Evolutionary conservation across 75 land plant genomes (phyloP), one percentile per base, ranked within the genome.

Genomic region (Cunninghamia lanceolata): DNA sequence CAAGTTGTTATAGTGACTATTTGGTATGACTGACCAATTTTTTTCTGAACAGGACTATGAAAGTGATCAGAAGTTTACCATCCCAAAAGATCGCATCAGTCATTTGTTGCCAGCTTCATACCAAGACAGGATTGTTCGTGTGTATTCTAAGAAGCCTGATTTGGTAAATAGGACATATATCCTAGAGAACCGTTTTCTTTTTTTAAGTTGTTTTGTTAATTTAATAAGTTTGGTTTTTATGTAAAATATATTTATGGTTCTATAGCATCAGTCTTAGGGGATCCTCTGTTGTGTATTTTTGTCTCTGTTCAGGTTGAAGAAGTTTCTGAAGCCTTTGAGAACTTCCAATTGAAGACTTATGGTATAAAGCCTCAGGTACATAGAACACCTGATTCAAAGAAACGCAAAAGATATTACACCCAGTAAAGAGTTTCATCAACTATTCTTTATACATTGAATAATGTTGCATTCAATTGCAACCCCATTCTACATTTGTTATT

Each of bases 321-420:
- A 30, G 90, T 96, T 38, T 93, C 96, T 9, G 94, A 95, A 84
- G 99, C 99, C 14, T 98, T 96, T 87, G 99, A 96, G 85, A 94
- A 95, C 70, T 94, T 93, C 63, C 99, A 98, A 83, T 78, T 89
- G 85, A 96, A 89, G 87, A 93, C 91, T 42, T 95, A 92, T 85
- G 97, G 97, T 0, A 86, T 86, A 84, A 95, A 93, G 83, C 85
- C 93, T 28, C 99, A 97, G 86, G 94, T 97, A 0, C 96, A 94
- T 88, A 91, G 91, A 32, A 97, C 99, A 38, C 99, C 99, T 46
- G 95, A 94, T 45, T 91, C 94, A 89, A 97, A 96, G 87, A 95
- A 90, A 85, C 86, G 96, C 45, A 82, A 90, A 47, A 87, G 88
- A 88, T 86, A 84, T 76, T 36, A 25, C 45, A 86, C 42, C 35